Percentiles rank a stretch among this genome's conserved stretches.
phyloP scores from a whole-genome alignment of 1,139 yeast species.

The Lodderomyces jiufengensis region DNA sequence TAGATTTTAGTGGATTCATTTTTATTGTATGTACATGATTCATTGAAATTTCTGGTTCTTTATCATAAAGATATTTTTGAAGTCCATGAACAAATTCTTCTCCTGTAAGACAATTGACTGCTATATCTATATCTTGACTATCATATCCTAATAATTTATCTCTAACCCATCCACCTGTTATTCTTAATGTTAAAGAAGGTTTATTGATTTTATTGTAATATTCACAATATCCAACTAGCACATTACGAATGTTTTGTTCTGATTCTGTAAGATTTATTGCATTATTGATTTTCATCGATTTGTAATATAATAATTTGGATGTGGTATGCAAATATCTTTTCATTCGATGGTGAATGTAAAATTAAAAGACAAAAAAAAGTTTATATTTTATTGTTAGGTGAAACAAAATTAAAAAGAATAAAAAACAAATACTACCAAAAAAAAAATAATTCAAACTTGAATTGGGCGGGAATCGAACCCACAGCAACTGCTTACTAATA shows the following conservation, averaged over 20 bases:
- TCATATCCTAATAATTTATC: constrained; percentile 80
- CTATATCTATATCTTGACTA: constrained; percentile 88
- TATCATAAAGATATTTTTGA: constrained; percentile 47
- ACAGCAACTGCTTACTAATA: constrained; percentile 55
- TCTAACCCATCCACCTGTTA: constrained; percentile 99
- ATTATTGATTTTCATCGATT: constrained; percentile 17
- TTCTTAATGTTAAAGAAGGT: constrained; percentile 51
- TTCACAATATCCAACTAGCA: constrained; percentile 44
- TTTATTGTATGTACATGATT: constrained; percentile 74
- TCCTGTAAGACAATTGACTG: constrained; percentile 80
- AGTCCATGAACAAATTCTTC: constrained; percentile 75
- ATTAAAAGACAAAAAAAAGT: too few relatives aligned
- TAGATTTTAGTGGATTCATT: constrained; percentile 90
- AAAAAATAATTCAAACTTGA: constrained; percentile 31
- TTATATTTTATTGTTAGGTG: neutral
- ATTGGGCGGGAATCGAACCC: constrained; percentile 84
- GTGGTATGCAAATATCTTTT: neutral
- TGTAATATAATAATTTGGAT: neutral
- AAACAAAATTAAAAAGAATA: constrained; percentile 3
- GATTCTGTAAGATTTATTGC: constrained; percentile 39
- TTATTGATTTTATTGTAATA: constrained; percentile 25
- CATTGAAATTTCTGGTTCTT: constrained; percentile 42
- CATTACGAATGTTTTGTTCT: constrained; percentile 44
- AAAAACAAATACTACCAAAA: neutral
- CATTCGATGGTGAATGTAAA: neutral